Base-by-base conservation (phyloP, 1,139 yeast genomes). In the Suzukiozyma palmioleophila region DNA sequence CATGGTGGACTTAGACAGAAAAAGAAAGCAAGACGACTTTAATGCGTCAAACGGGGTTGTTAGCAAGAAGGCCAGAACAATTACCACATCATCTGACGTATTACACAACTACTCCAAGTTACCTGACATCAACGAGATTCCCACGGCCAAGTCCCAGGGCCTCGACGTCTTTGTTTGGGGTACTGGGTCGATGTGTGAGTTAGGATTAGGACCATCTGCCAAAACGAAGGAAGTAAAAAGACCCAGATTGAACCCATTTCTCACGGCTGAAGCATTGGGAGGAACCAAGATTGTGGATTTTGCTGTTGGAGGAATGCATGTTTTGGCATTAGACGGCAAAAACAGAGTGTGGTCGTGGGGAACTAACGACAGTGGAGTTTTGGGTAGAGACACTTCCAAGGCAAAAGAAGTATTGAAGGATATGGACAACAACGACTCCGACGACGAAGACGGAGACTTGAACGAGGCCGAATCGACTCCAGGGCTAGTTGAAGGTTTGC, bases 271-370 rank as follows among this genome's bases (percentile, higher is more conserved):
- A 28, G 72, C 70, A 5, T 75, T 75, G 8, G 84, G 82, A 1
- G 64, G 60, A 14, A 54, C 60, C 8, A 57, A 59, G 8, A 78
- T 90, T 38, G 94, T 88, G 14, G 92, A 87, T 49, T 69, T 92
- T 54, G 89, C 95, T 2, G 96, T 79, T 18, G 98, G 99, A 33
- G 99, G 98, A 37, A 92, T 94, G 83, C 99, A 92, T 56, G 79
- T 85, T 0, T 60, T 94, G 33, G 97, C 94, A 0, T 64, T 92
- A 39, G 97, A 89, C 56, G 62, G 77, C 28, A 65, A 75, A 21
- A 88, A 87, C 49, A 70, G 77, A 41, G 62, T 92, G 8, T 90
- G 97, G 96, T 85, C 96, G 2, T 92, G 99, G 99, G 99, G 99
- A 43, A 84, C 86, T 40, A 94, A 92, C 54, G 99, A 92, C 55